A percentile compares a stretch with the other conserved stretches of the same genome.
phyloP scores from a whole-genome alignment of 2,329 filamentous ascomycete genomes.

The Sclerotiophoma versabilis region DNA sequence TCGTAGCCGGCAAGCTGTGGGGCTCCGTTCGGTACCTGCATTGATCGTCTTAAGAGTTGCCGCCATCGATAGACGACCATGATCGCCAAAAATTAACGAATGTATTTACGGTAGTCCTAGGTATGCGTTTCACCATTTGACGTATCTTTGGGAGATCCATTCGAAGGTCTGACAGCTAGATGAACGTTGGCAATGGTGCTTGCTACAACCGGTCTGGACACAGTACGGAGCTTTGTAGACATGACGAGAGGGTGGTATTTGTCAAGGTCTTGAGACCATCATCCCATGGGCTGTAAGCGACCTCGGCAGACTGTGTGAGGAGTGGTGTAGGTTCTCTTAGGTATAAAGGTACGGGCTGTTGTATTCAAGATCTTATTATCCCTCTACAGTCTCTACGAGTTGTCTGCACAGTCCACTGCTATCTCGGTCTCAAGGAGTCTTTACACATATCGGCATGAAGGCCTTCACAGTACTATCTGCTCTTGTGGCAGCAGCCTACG shows the following conservation, averaged over 20 bases:
- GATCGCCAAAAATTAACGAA: not conserved
- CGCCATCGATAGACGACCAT: not conserved
- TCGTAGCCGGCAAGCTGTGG: not conserved
- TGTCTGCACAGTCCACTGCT: too few species aligned
- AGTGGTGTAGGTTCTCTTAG: not conserved
- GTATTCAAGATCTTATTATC: not conserved
- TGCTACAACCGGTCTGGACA: not conserved
- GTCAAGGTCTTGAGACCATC: not conserved
- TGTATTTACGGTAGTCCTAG: not conserved
- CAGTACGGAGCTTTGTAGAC: not conserved
- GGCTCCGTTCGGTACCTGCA: not conserved
- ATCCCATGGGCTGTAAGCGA: not conserved
- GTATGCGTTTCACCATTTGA: not conserved
- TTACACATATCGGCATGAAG: constrained; percentile 27
- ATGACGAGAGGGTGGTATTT: not conserved
- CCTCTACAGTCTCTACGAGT: not conserved
- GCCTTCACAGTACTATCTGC: constrained; percentile 40
- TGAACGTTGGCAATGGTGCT: not conserved
- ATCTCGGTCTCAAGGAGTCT: not conserved
- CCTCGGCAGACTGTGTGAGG: not conserved
- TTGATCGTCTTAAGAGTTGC: not conserved
- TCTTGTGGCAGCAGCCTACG: constrained; percentile 48
- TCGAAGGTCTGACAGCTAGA: constrained; percentile 1
- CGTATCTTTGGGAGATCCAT: not conserved
- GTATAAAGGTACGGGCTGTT: not conserved